Conservation (phyloP, 345 rosid genomes). For the Arabidopsis arenosa region DNA sequence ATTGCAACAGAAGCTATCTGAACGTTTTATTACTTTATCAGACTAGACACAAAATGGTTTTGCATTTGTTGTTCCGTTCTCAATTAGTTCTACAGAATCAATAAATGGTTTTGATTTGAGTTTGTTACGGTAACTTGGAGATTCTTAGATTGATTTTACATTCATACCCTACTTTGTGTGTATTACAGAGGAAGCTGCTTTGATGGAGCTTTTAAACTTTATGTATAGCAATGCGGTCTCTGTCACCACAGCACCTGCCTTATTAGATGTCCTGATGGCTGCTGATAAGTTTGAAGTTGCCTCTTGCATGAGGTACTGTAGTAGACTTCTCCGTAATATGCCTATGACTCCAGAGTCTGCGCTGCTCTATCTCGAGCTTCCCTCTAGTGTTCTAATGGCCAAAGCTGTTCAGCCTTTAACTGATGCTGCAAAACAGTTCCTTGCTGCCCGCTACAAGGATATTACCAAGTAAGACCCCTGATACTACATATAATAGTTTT, state of each 20-base stretch:
- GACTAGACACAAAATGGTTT: neutral
- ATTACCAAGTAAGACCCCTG: conserved; percentile 65
- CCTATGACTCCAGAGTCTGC: conserved; percentile 96
- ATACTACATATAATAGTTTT: neutral
- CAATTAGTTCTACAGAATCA: neutral
- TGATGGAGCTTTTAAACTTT: conserved; percentile 94
- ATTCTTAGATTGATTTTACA: conserved; percentile 6
- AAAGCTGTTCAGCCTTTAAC: conserved; percentile 96
- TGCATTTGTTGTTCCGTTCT: neutral
- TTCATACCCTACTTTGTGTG: conserved; percentile 7
- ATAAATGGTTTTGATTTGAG: neutral
- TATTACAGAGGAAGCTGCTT: conserved; percentile 88
- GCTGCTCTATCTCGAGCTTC: conserved; percentile 92
- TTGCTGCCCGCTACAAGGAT: conserved; percentile 82
- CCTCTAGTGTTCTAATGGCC: conserved; percentile 88
- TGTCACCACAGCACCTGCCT: conserved; percentile 72
- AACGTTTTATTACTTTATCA: neutral
- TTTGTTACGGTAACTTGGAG: neutral
- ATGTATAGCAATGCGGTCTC: conserved; percentile 85
- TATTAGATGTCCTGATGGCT: conserved; percentile 96
- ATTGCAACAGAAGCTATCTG: conserved; percentile 15
- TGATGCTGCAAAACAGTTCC: conserved; percentile 89
- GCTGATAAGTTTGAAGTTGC: conserved; percentile 99
- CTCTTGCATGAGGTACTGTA: conserved; percentile 97
- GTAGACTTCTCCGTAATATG: conserved; percentile 70